Percentiles rank a stretch among this genome's conserved stretches.
phyloP scores from a whole-genome alignment of 2,329 filamentous ascomycete species.

The Fusarium heterosporum region DNA sequence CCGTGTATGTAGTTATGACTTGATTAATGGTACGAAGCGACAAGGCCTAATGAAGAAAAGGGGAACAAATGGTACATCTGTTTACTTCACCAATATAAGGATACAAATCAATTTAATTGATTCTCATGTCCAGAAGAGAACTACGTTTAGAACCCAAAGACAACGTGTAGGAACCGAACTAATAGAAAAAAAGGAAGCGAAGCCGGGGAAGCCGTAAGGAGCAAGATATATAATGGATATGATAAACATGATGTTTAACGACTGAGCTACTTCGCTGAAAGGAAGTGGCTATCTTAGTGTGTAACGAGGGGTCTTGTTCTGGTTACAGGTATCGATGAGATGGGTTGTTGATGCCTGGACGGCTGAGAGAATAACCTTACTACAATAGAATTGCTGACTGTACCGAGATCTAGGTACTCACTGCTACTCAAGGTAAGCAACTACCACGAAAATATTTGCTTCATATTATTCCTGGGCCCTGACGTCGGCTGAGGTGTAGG shows the following conservation, averaged over 20 bases:
- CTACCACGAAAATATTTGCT: too few relatives aligned
- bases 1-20: not conserved
- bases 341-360: constrained; percentile 12
- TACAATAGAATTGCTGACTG: not conserved
- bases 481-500: too few relatives aligned
- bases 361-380: constrained; percentile 6
- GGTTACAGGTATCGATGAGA: constrained; percentile 1
- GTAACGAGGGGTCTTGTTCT: not conserved
- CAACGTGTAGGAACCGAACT: constrained; percentile 23
- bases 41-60: not conserved
- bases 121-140: not conserved
- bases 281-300: constrained; percentile 13
- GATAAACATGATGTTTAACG: constrained; percentile 5
- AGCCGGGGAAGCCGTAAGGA: constrained; percentile 27
- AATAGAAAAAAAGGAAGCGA: constrained; percentile 22
- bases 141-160: not conserved
- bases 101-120: not conserved
- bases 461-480: too few relatives aligned
- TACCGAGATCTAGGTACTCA: not conserved
- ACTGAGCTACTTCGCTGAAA: constrained; percentile 42
- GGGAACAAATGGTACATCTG: not conserved
- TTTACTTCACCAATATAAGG: not conserved
- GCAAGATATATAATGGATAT: constrained; percentile 25
- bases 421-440: too few relatives aligned
- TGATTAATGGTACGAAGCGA: not conserved